Base-by-base conservation (phyloP, 1,284 basidiomycete species). In the Ustilago curta region DNA sequence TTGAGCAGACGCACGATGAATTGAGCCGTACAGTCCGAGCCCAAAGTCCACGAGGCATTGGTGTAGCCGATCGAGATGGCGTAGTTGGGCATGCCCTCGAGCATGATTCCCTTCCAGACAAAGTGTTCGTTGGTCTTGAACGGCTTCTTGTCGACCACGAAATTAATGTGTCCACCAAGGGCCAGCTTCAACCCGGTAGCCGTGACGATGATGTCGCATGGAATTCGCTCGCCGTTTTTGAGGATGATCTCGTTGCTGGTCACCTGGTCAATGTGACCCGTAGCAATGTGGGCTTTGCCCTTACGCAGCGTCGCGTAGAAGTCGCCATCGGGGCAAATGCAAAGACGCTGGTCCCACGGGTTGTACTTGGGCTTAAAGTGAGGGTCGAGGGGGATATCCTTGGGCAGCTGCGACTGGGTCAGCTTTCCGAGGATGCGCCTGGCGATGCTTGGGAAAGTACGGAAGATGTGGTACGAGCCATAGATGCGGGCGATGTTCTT, bases 311-410 rank as follows among this genome's bases (percentile, higher is more conserved):
- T 70, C 47, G 67, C 58, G 75, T 80, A 85, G 44, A 85, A 78
- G 60, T 85, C 84, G 47, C 84, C 83, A 51, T 85, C 84, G 21
- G 83, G 83, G 56, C 69, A 77, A 51, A 80, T 70, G 73, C 80
- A 82, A 29, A 85, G 66, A 29, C 84, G 72, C 74, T 85, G 84
- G 57, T 85, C 84, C 84, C 83, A 85, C 4, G 84, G 84, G 45
- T 79, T 78, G 76, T 85, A 85, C 16, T 31, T 71, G 23, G 84
- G 84, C 39, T 76, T 78, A 53, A 85, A 85, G 73, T 85, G 84
- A n/a, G 84, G 83, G 67, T 85, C 83, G 44, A 83, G 65, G 8
- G 77, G 71, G 48, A 84, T 77, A 50, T 65, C 59, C 27, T 53
- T 65, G 31, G 80, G 82, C 8, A 85, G 75, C 62, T 79, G 70